A percentile compares a stretch with the other conserved stretches of the same genome.
Conservation (phyloP, 2,329 filamentous ascomycete species). For the Decorospora gaudefroyi region DNA sequence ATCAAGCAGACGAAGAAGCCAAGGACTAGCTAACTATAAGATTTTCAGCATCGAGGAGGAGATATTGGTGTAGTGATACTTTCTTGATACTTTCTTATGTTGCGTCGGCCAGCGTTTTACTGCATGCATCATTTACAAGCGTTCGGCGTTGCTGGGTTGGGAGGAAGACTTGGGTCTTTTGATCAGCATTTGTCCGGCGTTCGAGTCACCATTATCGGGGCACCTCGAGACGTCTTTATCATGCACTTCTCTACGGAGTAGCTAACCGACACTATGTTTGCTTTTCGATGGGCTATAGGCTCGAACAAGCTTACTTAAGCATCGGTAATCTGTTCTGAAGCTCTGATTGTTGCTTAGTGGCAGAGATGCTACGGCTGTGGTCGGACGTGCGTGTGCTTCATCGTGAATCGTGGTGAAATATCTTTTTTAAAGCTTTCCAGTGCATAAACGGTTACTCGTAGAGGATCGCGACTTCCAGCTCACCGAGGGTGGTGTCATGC, state of each 20-base stretch:
- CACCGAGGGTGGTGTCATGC: neutral
- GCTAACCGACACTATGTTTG: slow-evolving; percentile 6
- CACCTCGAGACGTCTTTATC: too few relatives aligned
- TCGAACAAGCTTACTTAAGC: slow-evolving; percentile 7
- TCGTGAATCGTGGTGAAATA: slow-evolving; percentile 4
- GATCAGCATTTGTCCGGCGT: slow-evolving; percentile 14
- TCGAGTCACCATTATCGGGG: slow-evolving; percentile 4
- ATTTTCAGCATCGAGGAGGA: neutral
- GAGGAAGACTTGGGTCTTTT: neutral
- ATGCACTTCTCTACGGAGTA: too few relatives aligned
- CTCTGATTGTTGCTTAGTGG: slow-evolving; percentile 17
- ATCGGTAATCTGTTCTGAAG: slow-evolving; percentile 18
- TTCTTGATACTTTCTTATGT: slow-evolving; percentile 5
- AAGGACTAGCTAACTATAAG: slow-evolving; percentile 25
- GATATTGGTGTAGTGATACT: neutral
- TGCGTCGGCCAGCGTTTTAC: slow-evolving; percentile 12
- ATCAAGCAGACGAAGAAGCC: slow-evolving; percentile 40
- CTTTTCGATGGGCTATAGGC: slow-evolving; percentile 12
- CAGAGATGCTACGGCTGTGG: slow-evolving; percentile 22
- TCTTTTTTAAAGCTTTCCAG: neutral
- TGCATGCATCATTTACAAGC: slow-evolving; percentile 1
- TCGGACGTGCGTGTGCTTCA: slow-evolving; percentile 12
- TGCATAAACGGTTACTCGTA: too few relatives aligned
- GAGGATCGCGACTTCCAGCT: slow-evolving; percentile 6
- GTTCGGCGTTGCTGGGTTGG: neutral